Conservation (phyloP, 2,329 filamentous ascomycete species). For the Ophiocordyceps camponoti-rufipedis region DNA sequence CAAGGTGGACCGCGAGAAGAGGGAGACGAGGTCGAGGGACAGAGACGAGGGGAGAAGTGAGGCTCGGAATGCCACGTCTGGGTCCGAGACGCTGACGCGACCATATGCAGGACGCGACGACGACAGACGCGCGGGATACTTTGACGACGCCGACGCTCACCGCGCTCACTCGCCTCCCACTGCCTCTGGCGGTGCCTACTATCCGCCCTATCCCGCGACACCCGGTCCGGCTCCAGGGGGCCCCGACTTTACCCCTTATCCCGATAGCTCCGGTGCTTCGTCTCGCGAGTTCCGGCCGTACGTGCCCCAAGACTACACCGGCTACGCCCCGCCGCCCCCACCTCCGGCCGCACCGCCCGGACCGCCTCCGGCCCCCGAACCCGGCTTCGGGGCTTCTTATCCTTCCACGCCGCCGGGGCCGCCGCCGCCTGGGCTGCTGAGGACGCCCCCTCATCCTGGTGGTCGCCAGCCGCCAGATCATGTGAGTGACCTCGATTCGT, state of each 20-base stretch:
- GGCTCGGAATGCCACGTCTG: constrained; percentile 4
- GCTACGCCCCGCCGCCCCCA: constrained; percentile 20
- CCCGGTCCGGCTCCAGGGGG: constrained; percentile 6
- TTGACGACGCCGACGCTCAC: constrained; percentile 13
- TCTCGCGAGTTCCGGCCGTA: constrained; percentile 20
- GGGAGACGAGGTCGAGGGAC: constrained; percentile 14
- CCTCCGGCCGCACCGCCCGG: constrained; percentile 19
- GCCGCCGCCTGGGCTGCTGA: constrained; percentile 13
- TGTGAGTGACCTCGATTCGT: constrained; percentile 20
- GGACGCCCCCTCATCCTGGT: constrained; percentile 8
- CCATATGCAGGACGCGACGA: constrained; percentile 15
- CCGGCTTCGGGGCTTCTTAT: constrained; percentile 4
- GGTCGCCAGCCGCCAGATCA: constrained; percentile 19
- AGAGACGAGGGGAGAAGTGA: constrained; percentile 8
- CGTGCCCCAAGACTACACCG: constrained; percentile 22
- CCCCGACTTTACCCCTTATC: constrained; percentile 5
- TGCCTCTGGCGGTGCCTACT: constrained; percentile 32
- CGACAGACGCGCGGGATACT: constrained; percentile 16
- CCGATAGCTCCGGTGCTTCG: constrained; percentile 11
- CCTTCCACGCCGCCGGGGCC: constrained; percentile 12
- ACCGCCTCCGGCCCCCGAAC: constrained; percentile 7
- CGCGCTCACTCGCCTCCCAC: constrained; percentile 27
- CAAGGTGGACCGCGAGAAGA: constrained; percentile 24
- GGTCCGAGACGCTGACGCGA: not conserved
- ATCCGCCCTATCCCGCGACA: constrained; percentile 20